Evolutionary conservation across 345 rosid species (phyloP), one percentile per base, ranked within the genome.

Genomic region (Cardamine occulta): DNA sequence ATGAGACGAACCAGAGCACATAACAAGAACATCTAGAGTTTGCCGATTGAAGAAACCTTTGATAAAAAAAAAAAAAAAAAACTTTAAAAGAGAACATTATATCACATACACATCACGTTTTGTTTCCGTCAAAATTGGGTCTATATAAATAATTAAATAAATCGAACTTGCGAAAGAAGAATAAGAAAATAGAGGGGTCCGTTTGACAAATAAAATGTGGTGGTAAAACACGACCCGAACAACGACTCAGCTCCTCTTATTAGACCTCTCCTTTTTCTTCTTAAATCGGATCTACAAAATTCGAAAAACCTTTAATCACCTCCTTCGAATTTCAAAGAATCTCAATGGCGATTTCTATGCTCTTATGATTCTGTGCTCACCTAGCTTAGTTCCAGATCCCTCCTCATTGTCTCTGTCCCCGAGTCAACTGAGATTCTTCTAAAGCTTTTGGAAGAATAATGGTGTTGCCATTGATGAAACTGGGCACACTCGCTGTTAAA

Each of bases 381-480:
- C 42, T 4, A 58, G 8, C 5, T 11, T 18, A 14, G 12, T 8
- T 57, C 42, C 12, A 73, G 7, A 51, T 52, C 62, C 7, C 15
- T 49, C 23, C 23, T 42, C 66, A 17, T 45, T 21, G 10, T 48
- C 57, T 42, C 31, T 74, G 3, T 17, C 6, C 26, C 6, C 14
- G 42, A 63, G 23, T 70, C 52, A 54, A 70, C 32, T 47, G 44
- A 56, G 66, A 28, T 71, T 69, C 23, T 55, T 24, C 5, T 17
- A 61, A 52, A 19, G 34, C 6, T 42, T 21, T 56, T 1, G 28
- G 63, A 66, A 18, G 42, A 31, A 55, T 14, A 53, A 92, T 92
- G 96, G 89, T 86, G 59, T 78, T 92, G 49, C 96, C 97, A 11
- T 44, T 88, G 24, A 19, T 90, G 74, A 92, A 92, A 76, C 85